Percentiles rank a stretch among this genome's conserved stretches.
phyloP scores from a whole-genome alignment of 129 eudicot genomes.

The Logfia minima region DNA sequence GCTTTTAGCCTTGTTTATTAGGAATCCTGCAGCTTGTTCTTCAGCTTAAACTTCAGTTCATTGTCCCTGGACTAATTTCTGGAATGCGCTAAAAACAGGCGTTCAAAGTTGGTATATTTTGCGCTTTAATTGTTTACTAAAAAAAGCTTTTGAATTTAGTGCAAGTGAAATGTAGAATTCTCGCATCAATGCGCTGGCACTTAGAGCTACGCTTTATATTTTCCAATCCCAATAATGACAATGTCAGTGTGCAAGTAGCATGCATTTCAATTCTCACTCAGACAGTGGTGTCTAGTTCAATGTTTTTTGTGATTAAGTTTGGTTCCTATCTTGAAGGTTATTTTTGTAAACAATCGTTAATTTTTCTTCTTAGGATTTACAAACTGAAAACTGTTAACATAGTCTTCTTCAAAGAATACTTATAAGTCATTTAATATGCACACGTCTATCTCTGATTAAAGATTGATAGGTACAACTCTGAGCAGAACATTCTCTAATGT shows the following conservation, averaged over 20 bases:
- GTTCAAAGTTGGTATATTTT: background rate
- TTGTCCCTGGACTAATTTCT: too few species aligned
- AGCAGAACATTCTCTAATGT: background rate
- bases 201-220: background rate
- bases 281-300: background rate
- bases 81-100: too few species aligned
- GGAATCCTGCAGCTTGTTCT: background rate
- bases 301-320: background rate
- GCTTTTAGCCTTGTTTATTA: background rate
- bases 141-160: background rate
- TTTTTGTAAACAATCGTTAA: background rate
- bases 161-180: background rate
- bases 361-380: background rate
- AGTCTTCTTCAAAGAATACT: background rate
- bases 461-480: background rate
- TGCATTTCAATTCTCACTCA: background rate
- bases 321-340: background rate
- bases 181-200: background rate
- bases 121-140: background rate
- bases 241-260: background rate
- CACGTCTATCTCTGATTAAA: background rate
- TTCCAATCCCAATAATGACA: slow-evolving; percentile 1
- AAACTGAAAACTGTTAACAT: background rate
- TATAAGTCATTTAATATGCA: background rate
- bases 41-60: background rate